Conservation (phyloP, 2,329 filamentous ascomycete genomes). For the Penicillium glabrum region DNA sequence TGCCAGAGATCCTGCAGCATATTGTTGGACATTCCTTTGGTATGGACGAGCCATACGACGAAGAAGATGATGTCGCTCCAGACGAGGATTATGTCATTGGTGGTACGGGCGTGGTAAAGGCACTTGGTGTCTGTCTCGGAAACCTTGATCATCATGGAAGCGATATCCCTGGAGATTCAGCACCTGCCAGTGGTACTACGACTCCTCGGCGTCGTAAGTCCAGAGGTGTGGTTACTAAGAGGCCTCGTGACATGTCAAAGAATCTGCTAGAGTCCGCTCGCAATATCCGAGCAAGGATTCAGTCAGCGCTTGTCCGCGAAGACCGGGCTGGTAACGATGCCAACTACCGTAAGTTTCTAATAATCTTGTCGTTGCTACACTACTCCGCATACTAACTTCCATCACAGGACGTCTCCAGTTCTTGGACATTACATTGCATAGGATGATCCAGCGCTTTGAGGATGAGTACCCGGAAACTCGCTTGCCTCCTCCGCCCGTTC, state of each 20-base stretch:
- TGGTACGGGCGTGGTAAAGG: conserved; percentile 92
- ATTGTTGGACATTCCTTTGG: conserved; percentile 70
- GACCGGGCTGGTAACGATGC: conserved; percentile 68
- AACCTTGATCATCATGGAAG: conserved; percentile 65
- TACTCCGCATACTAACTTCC: conserved; percentile 24
- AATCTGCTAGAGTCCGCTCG: conserved; percentile 82
- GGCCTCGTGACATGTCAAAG: conserved; percentile 90
- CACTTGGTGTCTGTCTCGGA: conserved; percentile 83
- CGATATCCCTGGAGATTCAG: conserved; percentile 38
- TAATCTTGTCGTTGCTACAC: neutral
- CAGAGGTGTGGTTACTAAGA: conserved; percentile 53
- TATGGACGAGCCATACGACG: conserved; percentile 51
- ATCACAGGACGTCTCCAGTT: conserved; percentile 72
- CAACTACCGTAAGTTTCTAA: conserved; percentile 66
- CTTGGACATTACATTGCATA: conserved; percentile 81
- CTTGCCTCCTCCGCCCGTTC: conserved; percentile 35
- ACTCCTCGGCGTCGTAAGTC: conserved; percentile 56
- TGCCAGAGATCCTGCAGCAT: conserved; percentile 83
- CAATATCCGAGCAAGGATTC: conserved; percentile 80
- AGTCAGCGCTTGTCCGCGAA: conserved; percentile 78
- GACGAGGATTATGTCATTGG: conserved; percentile 96
- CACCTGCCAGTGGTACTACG: conserved; percentile 52
- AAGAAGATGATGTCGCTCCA: conserved; percentile 68
- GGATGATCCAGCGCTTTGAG: conserved; percentile 94
- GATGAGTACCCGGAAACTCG: conserved; percentile 93